Conservation (phyloP, 352 stramenopile species). For the Pythium dissimile region DNA sequence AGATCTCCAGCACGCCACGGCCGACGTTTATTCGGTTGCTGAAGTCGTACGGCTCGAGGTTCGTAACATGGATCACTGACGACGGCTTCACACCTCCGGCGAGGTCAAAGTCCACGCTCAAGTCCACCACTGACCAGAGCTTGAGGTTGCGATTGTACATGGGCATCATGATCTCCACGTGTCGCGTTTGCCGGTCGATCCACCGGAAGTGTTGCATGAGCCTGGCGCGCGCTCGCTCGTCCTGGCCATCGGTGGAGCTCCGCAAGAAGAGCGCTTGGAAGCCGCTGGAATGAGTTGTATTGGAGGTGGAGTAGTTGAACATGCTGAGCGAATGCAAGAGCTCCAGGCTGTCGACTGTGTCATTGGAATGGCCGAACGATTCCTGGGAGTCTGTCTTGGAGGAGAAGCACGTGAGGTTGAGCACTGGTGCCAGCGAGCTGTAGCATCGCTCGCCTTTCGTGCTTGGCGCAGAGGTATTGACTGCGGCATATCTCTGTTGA, state of each 20-base stretch:
- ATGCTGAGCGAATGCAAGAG: slow-evolving; percentile 44
- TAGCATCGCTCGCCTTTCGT: slow-evolving; percentile 46
- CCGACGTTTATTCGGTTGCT: slow-evolving; percentile 40
- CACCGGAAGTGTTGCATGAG: slow-evolving; percentile 49
- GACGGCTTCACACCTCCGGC: slow-evolving; percentile 45
- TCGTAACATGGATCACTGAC: slow-evolving; percentile 47
- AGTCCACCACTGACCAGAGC: slow-evolving; percentile 54
- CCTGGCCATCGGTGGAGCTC: slow-evolving; percentile 29
- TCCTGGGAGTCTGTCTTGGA: slow-evolving; percentile 26
- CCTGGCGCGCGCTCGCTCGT: slow-evolving; percentile 23
- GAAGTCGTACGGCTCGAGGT: slow-evolving; percentile 71
- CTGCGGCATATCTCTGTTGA: slow-evolving; percentile 40
- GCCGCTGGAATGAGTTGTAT: slow-evolving; percentile 29
- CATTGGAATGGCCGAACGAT: slow-evolving; percentile 38
- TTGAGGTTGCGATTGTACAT: slow-evolving; percentile 66
- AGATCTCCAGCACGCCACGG: slow-evolving; percentile 36
- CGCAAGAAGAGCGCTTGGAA: slow-evolving; percentile 65
- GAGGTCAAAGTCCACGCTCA: slow-evolving; percentile 56
- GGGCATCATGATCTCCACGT: slow-evolving; percentile 47
- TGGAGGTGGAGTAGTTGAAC: slow-evolving; percentile 49
- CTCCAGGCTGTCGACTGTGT: slow-evolving; percentile 20
- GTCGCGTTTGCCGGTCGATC: slow-evolving; percentile 62
- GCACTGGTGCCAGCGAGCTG: slow-evolving; percentile 35
- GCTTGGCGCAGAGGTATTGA: slow-evolving; percentile 39
- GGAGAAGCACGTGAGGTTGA: slow-evolving; percentile 40